These are phyloP conservation scores for Cinnamomum micranthum DNA, from an alignment of 164 flowering plant genomes.

Conservation along the genomic window DNA sequence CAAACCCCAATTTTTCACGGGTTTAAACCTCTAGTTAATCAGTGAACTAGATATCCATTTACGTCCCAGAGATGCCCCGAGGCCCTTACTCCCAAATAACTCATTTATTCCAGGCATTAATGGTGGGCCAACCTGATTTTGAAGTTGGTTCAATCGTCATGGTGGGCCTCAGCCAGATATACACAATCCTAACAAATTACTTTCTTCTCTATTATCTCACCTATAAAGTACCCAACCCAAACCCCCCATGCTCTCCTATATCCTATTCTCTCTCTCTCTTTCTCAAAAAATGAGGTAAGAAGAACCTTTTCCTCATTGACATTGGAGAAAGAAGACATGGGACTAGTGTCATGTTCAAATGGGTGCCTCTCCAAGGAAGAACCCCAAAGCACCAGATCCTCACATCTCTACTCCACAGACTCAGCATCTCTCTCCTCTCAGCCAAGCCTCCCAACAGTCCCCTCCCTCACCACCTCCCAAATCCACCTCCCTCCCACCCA, in stretches of 20 bases:
- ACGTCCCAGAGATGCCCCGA: no score
- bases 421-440: constrained; percentile 47
- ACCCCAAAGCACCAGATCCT: constrained; percentile 11
- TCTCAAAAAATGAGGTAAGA: background rate
- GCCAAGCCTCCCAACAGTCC: constrained; percentile 59
- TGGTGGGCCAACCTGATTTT: no score
- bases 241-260: background rate
- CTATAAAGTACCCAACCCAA: no score
- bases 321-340: constrained; percentile 23
- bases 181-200: background rate
- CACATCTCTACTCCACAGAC: constrained; percentile 5
- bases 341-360: constrained; percentile 34
- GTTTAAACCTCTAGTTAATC: no score
- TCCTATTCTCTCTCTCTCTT: no score
- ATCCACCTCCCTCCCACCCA: constrained; percentile 16
- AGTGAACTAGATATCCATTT: no score
- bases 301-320: background rate
- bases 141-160: no score
- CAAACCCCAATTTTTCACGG: no score
- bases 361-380: constrained; percentile 21
- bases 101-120: no score
- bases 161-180: background rate
- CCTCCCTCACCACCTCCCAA: constrained; percentile 40
- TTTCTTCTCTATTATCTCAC: background rate
- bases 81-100: no score